Evolutionary conservation across 2,329 filamentous ascomycete genomes (phyloP).

Genomic region (Monosporascus sp.): DNA sequence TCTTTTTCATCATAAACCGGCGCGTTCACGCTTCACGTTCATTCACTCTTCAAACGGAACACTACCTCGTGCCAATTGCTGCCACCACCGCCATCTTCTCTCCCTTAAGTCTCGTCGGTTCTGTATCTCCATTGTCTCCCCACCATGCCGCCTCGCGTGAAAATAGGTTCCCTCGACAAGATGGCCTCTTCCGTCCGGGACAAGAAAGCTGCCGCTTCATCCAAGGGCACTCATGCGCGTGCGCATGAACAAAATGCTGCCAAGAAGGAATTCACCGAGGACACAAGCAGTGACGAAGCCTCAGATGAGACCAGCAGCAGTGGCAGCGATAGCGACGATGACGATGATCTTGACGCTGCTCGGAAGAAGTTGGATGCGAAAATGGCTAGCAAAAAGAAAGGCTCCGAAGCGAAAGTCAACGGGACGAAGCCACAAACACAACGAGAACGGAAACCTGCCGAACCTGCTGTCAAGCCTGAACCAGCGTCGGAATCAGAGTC

Average conservation of each 20-base stretch:
- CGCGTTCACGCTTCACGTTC: neutral
- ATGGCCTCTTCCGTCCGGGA: constrained; percentile 20
- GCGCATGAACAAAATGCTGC: constrained; percentile 9
- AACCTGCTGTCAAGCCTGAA: constrained; percentile 8
- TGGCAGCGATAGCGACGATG: constrained; percentile 27
- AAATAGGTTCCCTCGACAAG: constrained; percentile 12
- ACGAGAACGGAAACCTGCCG: constrained; percentile 10
- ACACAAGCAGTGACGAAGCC: constrained; percentile 27
- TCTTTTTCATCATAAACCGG: neutral
- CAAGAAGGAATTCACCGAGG: constrained; percentile 15
- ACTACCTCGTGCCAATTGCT: neutral
- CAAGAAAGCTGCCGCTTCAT: constrained; percentile 14
- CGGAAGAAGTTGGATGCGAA: constrained; percentile 28
- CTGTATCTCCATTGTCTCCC: neutral
- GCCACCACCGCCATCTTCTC: neutral
- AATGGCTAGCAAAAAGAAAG: constrained; percentile 23
- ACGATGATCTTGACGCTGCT: constrained; percentile 23
- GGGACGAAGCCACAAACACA: constrained; percentile 11
- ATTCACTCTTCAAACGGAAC: neutral
- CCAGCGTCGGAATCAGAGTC: constrained; percentile 7
- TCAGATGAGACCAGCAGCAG: constrained; percentile 28
- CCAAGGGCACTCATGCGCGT: constrained; percentile 8
- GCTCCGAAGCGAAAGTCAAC: constrained; percentile 14
- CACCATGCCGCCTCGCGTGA: constrained; percentile 8
- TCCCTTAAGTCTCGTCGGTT: neutral